A percentile compares a stretch with the other conserved stretches of the same genome.
Evolutionary conservation across 148 eudicot genomes (phyloP).

Genomic region (Agrostemma githago): DNA sequence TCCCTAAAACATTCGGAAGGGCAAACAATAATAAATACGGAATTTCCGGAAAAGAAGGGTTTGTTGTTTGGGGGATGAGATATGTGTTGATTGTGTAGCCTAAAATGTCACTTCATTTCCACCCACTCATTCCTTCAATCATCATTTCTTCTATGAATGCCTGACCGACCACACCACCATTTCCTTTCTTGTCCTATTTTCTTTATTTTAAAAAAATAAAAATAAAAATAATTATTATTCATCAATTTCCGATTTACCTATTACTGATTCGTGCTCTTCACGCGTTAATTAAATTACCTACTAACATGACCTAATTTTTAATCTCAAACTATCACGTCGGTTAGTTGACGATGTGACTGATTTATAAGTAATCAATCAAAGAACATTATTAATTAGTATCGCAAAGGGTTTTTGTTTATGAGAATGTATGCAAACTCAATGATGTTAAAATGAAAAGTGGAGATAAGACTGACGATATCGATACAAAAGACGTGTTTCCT

Average conservation of each 20-base stretch:
- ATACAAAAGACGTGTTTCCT: no score
- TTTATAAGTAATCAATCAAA: no score
- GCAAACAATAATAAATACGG: slow-evolving; percentile 12
- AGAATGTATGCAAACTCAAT: no score
- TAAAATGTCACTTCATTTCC: slow-evolving; percentile 33
- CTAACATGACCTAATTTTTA: neutral
- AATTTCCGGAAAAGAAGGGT: slow-evolving; percentile 15
- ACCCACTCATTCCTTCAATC: slow-evolving; percentile 66
- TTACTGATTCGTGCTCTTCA: neutral
- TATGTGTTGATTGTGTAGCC: slow-evolving; percentile 17
- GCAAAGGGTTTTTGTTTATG: no score
- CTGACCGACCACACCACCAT: slow-evolving; percentile 18
- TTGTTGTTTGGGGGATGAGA: slow-evolving; percentile 16
- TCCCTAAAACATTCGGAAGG: slow-evolving; percentile 26
- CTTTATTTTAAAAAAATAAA: neutral
- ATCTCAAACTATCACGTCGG: neutral
- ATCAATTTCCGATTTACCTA: no score
- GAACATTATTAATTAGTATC: no score
- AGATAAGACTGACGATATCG: no score
- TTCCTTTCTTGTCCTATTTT: slow-evolving; percentile 10
- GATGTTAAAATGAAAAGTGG: no score
- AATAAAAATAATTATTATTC: no score
- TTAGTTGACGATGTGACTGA: no score
- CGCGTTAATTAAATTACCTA: no score
- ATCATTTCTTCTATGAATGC: slow-evolving; percentile 23